Evolutionary conservation across 495 filamentous ascomycete species (phyloP), one percentile per base, ranked within the genome.

Genomic region (Cudoniella acicularis): DNA sequence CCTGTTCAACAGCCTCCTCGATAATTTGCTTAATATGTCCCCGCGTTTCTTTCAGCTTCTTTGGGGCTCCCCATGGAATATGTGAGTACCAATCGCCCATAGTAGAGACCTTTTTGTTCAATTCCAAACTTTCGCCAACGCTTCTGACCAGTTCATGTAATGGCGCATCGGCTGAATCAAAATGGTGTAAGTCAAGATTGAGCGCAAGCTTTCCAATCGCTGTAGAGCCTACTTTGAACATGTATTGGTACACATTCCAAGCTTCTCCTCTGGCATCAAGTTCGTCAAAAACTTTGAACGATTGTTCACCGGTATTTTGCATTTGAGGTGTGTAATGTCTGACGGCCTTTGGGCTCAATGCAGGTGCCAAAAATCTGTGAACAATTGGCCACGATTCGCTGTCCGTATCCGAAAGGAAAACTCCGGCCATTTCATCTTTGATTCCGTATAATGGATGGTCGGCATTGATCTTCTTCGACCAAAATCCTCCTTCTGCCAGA

Each of bases 181-280:
- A 84, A 54, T 85, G 82, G 36, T 77, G 45, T 21, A 83, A 75
- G 65, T 84, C 79, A 58, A 75, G 54, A 1, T 76, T 77, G 0
- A 85, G 71, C 0, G 72, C 72, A 3, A 86, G 59, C 63, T 80
- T 80, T 16, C 78, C 75, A 16, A 84, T 76, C 1, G 76, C 71
- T 47, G 81, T 79, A 0, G 79, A 76, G 2, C 70, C 80, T 0
- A 86, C 72, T 67, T 86, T 85, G 16, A 84, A 61, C 79, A 83
- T 85, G 50, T 79, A 84, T 40, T 75, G 77, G 54, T 85, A 86
- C 9, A 79, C 80, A 63, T 85, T 85, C 71, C 72, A 83, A 0
- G 81, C 73, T 54, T 79, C 72, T 0, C 63, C 75, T 16, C 69
- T 63, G 25, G 72, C 56, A 59, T 81, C 78, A 10, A 85, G 64